Evolutionary conservation across 208 protist genomes (phyloP).

Genomic region (Leishmania martiniquensis): DNA sequence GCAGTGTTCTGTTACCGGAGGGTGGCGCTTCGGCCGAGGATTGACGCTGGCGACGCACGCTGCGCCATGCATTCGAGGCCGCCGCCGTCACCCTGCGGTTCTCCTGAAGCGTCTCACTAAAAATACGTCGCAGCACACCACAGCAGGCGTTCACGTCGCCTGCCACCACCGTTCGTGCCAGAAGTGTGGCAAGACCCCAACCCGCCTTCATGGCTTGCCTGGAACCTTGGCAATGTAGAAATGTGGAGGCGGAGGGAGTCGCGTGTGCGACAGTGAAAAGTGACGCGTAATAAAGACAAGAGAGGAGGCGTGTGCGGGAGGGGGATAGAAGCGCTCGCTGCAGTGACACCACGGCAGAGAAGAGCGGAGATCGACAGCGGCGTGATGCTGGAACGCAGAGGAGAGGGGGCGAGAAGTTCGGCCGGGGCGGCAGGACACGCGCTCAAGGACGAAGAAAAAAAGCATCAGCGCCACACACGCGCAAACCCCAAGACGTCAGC

Average conservation of each 20-base stretch:
- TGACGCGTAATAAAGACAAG: neutral
- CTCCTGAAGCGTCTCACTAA: slow-evolving; percentile 49
- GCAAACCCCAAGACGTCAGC: neutral
- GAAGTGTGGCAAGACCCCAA: slow-evolving; percentile 44
- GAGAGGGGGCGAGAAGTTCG: neutral
- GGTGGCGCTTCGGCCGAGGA: neutral
- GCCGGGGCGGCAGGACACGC: neutral
- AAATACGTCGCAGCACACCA: slow-evolving; percentile 70
- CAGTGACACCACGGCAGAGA: neutral
- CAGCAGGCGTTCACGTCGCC: slow-evolving; percentile 88
- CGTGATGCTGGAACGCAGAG: neutral
- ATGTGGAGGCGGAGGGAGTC: neutral
- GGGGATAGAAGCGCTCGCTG: neutral
- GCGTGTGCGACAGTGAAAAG: neutral
- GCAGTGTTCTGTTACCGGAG: neutral
- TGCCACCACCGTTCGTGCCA: slow-evolving; percentile 50
- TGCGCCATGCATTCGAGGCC: neutral
- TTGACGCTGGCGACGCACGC: neutral
- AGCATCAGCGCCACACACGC: neutral
- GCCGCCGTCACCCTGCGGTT: slow-evolving; percentile 4
- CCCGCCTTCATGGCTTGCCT: slow-evolving; percentile 35
- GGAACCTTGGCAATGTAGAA: neutral
- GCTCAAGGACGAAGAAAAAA: neutral
- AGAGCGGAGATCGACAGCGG: neutral
- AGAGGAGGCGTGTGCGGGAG: neutral